Base-by-base conservation (phyloP, 768 basidiomycete genomes). In the Termitomyces sp. region DNA sequence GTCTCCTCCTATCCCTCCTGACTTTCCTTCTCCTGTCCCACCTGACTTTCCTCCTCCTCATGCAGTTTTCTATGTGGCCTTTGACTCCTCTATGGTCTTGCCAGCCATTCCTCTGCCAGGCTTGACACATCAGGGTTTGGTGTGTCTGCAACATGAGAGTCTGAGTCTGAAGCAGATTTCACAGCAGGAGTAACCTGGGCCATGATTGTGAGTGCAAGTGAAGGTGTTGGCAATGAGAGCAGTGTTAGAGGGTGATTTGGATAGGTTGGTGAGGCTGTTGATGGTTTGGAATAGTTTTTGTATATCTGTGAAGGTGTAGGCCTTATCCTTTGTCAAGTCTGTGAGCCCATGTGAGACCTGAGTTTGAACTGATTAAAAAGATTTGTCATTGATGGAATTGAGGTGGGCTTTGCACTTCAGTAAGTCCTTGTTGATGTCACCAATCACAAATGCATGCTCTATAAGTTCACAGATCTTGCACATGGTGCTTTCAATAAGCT, bases 331-430 rank as follows among this genome's bases (percentile, higher is more conserved):
- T 16, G 38, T 40, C 2, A 0, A 59, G 16, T 41, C 46, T 12
- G 63, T 43, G 37, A 66, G 56, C 3, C 58, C 57, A 3, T 37
- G 57, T 0, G 23, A 57, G 16, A 57, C 54, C 54, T 21, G 61
- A 48, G 14, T 56, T 49, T 14, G 60, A 46, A 43, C 44, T 29
- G 16, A 43, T 48, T 62, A 43, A 1, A 51, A 54, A 10, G 51
- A 54, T 17, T 48, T 19, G 27, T 54, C 41, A 14, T 56, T 53
- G 4, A 63, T 59, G 16, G 42, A n/a, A n/a, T 64, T 61, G 0
- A 65, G 58, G 4, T 63, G 14, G 0, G 51, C 37, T 8, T 61
- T 61, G 5, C 59, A 55, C 5, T 54, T 60, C 19, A 63, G 62
- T 1, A 65, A 42, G 10, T 65, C 61, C 0, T 21, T 7, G 21